These are phyloP conservation scores for Pythium scleroteichum DNA, from an alignment of 352 stramenopile species.

Conservation along the genomic window DNA sequence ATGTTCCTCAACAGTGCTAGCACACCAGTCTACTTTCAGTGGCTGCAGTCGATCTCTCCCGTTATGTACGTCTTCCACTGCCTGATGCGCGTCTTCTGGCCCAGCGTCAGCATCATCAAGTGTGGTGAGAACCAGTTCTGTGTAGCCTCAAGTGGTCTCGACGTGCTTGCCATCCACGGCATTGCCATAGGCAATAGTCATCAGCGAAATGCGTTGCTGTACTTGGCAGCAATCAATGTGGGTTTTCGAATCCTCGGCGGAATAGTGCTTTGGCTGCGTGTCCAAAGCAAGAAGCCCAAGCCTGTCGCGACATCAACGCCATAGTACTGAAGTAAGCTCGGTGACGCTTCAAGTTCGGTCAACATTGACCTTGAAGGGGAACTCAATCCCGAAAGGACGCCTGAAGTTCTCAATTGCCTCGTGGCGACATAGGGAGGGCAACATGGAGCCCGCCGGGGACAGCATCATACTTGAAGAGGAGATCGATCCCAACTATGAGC, in stretches of 20 bases:
- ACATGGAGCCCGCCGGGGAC: slow-evolving; percentile 56
- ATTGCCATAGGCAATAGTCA: slow-evolving; percentile 4
- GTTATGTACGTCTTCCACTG: slow-evolving; percentile 41
- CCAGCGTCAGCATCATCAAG: slow-evolving; percentile 25
- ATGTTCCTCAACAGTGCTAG: slow-evolving; percentile 37
- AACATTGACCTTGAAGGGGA: not conserved
- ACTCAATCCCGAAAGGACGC: not conserved
- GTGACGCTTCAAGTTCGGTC: not conserved
- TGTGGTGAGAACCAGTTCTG: slow-evolving; percentile 25
- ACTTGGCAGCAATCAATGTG: slow-evolving; percentile 25
- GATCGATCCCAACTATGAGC: slow-evolving; percentile 95
- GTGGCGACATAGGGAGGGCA: too few relatives aligned
- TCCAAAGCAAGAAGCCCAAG: slow-evolving; percentile 8
- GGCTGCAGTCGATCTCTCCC: slow-evolving; percentile 37
- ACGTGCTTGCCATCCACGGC: slow-evolving; percentile 30
- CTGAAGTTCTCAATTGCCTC: not conserved
- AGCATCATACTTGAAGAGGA: slow-evolving; percentile 94
- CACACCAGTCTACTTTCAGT: slow-evolving; percentile 38
- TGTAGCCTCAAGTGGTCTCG: slow-evolving; percentile 8
- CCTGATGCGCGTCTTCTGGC: slow-evolving; percentile 38
- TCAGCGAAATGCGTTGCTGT: slow-evolving; percentile 12
- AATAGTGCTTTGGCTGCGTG: slow-evolving; percentile 20
- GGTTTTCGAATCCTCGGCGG: slow-evolving; percentile 19
- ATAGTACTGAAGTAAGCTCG: too few relatives aligned
- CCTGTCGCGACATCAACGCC: too few relatives aligned